phyloP scores from a whole-genome alignment of 1,139 yeast genomes.

The Debaryomyces coudertii region DNA sequence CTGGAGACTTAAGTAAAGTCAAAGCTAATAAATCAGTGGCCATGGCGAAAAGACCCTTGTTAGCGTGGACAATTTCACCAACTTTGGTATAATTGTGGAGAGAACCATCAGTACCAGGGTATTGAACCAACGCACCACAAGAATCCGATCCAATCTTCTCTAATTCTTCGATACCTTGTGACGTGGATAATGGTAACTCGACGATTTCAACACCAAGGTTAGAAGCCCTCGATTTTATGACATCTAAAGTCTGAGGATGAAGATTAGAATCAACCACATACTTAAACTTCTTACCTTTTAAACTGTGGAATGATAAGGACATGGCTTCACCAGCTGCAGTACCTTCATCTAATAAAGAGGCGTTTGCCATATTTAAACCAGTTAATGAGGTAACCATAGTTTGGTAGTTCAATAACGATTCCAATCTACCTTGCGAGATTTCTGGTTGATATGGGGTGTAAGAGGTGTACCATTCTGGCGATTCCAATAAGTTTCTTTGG shows the following conservation, averaged over 20 bases:
- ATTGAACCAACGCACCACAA: slow-evolving; percentile 87
- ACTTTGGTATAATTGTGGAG: slow-evolving; percentile 57
- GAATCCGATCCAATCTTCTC: slow-evolving; percentile 42
- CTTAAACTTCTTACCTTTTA: slow-evolving; percentile 65
- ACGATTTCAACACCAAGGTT: slow-evolving; percentile 72
- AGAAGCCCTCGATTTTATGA: slow-evolving; percentile 74
- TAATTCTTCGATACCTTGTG: slow-evolving; percentile 48
- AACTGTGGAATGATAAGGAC: slow-evolving; percentile 74
- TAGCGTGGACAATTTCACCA: slow-evolving; percentile 65
- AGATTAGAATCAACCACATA: slow-evolving; percentile 77
- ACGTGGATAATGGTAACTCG: slow-evolving; percentile 56
- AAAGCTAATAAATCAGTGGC: slow-evolving; percentile 91
- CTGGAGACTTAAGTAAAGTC: slow-evolving; percentile 82
- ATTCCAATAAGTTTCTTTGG: slow-evolving; percentile 87
- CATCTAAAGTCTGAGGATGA: slow-evolving; percentile 86
- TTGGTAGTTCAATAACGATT: slow-evolving; percentile 86
- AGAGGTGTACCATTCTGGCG: slow-evolving; percentile 98
- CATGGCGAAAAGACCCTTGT: slow-evolving; percentile 77
- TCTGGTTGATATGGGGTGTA: slow-evolving; percentile 99
- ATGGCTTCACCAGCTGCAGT: slow-evolving; percentile 99
- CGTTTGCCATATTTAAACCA: slow-evolving; percentile 90
- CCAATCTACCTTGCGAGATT: slow-evolving; percentile 94
- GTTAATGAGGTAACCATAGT: slow-evolving; percentile 88
- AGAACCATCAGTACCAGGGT: slow-evolving; percentile 87
- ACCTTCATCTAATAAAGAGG: slow-evolving; percentile 93